These are phyloP conservation scores for Prunus fruticosa DNA, from an alignment of 306 rosid species.

Conservation along the genomic window DNA sequence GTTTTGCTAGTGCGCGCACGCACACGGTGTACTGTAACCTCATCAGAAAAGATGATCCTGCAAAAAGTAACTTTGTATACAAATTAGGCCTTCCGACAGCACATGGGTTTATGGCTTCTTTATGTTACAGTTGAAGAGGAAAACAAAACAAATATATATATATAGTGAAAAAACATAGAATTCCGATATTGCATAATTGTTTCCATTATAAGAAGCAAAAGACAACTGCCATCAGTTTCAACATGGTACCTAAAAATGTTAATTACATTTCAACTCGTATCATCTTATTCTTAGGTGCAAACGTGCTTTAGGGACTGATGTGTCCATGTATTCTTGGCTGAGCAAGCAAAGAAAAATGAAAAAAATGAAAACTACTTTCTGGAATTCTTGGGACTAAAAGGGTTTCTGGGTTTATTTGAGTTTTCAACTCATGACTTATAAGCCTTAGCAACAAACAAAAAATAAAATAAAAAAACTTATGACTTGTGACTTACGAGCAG, in stretches of 20 bases:
- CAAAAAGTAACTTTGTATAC: conserved; percentile 1
- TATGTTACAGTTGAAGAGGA: conserved; percentile 1
- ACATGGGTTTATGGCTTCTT: conserved; percentile 1
- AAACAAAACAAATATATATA: neutral
- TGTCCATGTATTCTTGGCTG: no score
- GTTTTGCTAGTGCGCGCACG: neutral
- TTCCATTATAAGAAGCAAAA: neutral
- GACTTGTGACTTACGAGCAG: neutral
- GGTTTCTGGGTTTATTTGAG: neutral
- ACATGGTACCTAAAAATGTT: neutral
- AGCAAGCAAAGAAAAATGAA: no score
- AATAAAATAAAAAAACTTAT: no score
- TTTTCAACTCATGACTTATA: neutral
- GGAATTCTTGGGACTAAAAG: conserved; percentile 14
- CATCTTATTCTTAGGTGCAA: no score
- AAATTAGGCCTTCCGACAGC: conserved; percentile 14
- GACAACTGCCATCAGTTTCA: neutral
- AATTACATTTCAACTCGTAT: no score
- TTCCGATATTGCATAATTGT: neutral
- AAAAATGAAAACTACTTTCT: no score
- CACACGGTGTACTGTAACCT: neutral
- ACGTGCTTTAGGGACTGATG: no score
- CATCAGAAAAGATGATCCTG: conserved; percentile 9
- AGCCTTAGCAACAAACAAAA: neutral
- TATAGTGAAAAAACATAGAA: neutral